Base-by-base conservation (phyloP, 768 basidiomycete genomes). In the Agrocybe pediades region DNA sequence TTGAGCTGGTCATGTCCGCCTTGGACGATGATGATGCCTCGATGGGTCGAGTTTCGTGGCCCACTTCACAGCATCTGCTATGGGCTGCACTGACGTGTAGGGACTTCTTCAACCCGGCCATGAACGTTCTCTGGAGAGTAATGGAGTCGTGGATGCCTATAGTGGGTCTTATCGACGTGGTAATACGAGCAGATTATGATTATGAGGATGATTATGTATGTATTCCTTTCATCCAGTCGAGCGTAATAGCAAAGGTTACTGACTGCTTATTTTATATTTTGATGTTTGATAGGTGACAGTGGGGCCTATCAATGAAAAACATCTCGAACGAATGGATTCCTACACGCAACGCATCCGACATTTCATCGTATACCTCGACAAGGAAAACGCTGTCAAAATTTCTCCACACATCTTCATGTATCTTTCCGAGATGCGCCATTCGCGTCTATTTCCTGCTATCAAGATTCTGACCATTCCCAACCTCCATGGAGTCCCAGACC, bases 41-140 rank as follows among this genome's bases (percentile, higher is more conserved):
- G 17, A 44, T 17, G 24, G 42, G 2, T 25, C 26, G 19, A 46
- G 19, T 33, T 20, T n/a, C 16, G 33, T 30, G 25, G 15, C 21
- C 49, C 33, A 36, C 33, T n/a, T 36, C 33, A 36, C 33, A 41
- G 45, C 16, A 57, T n/a, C 47, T 57, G 3, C 21, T 53, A 30
- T 49, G 40, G 23, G 51, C 51, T 7, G 9, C 51, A 13, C 21
- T 53, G 9, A 46, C 47, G 16, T 48, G 46, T 24, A 53, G 20
- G 49, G 21, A 51, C 17, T 57, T 57, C 19, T 43, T 49, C 24
- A 27, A 30, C 2, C 56, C 56, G 4, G 56, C 46, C 17, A 53
- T 45, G 25, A 36, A 41, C 7, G 15, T 57, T 9, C n/a, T 57
- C 9, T 57, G 56, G 56, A 53, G 24, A 39, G 36, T 20, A 24